phyloP scores from a whole-genome alignment of 805 yeast species.

The Vanderwaltozyma yarrowii region DNA sequence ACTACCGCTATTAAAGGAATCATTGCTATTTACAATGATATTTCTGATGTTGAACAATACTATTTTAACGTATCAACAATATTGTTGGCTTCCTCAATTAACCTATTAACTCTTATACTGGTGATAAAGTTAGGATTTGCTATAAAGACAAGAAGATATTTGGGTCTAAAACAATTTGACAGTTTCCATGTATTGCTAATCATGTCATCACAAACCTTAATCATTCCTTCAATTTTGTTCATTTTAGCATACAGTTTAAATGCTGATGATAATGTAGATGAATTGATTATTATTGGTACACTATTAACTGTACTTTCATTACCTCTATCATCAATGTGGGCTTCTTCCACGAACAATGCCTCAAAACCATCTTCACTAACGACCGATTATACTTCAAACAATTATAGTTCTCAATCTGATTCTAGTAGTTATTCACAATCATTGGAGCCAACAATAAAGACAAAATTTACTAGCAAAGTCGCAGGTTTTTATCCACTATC shows the following conservation, averaged over 20 bases:
- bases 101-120: conserved; percentile 50
- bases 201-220: conserved; percentile 72
- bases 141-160: conserved; percentile 54
- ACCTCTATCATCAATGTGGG: conserved; percentile 87
- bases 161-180: conserved; percentile 78
- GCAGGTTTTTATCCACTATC: conserved; percentile 11
- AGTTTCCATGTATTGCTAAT: conserved; percentile 71
- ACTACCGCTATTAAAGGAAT: conserved; percentile 39
- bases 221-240: conserved; percentile 64
- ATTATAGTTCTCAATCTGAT: conserved; percentile 1
- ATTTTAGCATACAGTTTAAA: conserved; percentile 41
- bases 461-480: neutral
- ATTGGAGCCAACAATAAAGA: conserved; percentile 2
- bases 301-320: conserved; percentile 60
- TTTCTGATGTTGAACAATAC: conserved; percentile 23
- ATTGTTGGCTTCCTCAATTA: conserved; percentile 59
- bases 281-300: conserved; percentile 43
- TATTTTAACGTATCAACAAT: conserved; percentile 46
- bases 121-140: conserved; percentile 59
- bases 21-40: conserved; percentile 25
- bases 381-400: conserved; percentile 12
- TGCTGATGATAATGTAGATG: conserved; percentile 26
- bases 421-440: neutral
- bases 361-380: conserved; percentile 32
- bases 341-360: conserved; percentile 51